Percentiles rank a stretch among this genome's conserved stretches.
These are phyloP conservation scores for Wickerhamiella lipophila DNA, from an alignment of 805 yeast species.

Conservation along the genomic window DNA sequence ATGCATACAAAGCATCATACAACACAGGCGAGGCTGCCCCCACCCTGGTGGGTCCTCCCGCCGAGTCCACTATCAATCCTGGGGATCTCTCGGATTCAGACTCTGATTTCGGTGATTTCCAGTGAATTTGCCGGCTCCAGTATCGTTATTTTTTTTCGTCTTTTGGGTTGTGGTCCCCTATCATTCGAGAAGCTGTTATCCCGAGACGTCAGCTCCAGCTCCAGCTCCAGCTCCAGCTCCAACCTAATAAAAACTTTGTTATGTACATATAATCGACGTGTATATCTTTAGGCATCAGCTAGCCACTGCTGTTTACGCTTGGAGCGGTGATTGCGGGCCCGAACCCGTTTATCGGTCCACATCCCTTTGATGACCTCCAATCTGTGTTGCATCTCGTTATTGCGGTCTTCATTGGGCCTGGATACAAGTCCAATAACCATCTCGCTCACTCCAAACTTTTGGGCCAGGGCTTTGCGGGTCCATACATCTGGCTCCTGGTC, in stretches of 20 bases:
- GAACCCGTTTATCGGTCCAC: constrained; percentile 39
- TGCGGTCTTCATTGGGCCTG: constrained; percentile 28
- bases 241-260: no score
- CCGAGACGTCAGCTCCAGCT: no score
- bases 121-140: not conserved
- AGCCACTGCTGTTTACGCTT: constrained; percentile 55
- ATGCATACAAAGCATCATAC: no score
- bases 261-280: no score
- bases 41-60: not conserved
- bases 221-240: no score
- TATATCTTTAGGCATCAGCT: constrained; percentile 37
- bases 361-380: constrained; percentile 33
- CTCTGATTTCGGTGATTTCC: constrained; percentile 30
- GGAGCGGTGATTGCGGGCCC: constrained; percentile 43
- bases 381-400: constrained; percentile 36
- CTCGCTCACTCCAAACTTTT: constrained; percentile 42
- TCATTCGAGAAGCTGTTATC: no score
- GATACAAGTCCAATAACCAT: constrained; percentile 45
- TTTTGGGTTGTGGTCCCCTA: no score
- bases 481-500: constrained; percentile 44
- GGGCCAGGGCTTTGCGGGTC: constrained; percentile 51
- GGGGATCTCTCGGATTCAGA: constrained; percentile 9
- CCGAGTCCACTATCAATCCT: not conserved
- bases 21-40: no score
- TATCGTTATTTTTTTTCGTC: not conserved